These are phyloP conservation scores for Macadamia tetraphylla DNA, from an alignment of 164 flowering plant genomes.

Conservation along the genomic window DNA sequence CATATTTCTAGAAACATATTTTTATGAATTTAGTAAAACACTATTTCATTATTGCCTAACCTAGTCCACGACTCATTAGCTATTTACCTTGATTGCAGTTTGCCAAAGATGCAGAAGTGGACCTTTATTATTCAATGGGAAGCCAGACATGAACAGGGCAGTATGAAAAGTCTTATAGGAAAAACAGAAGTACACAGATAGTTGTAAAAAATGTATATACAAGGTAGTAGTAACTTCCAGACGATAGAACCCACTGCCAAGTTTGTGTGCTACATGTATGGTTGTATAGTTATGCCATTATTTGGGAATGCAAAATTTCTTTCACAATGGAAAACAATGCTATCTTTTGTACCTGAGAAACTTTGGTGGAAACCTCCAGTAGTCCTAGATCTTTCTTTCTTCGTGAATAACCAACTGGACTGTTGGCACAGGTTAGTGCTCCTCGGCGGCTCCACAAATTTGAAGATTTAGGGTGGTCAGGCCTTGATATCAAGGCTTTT, in stretches of 20 bases:
- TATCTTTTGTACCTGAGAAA: slow-evolving; percentile 34
- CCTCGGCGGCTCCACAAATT: slow-evolving; percentile 24
- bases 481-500: slow-evolving; percentile 43
- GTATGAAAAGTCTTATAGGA: too few species aligned
- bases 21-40: too few species aligned
- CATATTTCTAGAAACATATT: too few species aligned
- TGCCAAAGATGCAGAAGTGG: background rate
- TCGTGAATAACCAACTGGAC: slow-evolving; percentile 50
- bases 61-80: too few species aligned
- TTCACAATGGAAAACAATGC: background rate
- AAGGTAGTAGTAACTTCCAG: background rate
- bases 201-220: too few species aligned
- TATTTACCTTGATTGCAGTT: too few species aligned
- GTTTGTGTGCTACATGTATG: background rate
- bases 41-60: too few species aligned
- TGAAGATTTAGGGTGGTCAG: slow-evolving; percentile 20
- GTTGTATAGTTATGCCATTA: background rate
- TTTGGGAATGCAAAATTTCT: background rate
- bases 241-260: background rate
- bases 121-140: too few species aligned
- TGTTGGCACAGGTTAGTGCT: slow-evolving; percentile 45
- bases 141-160: too few species aligned
- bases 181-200: too few species aligned
- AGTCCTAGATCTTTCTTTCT: slow-evolving; percentile 54
- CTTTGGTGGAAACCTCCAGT: slow-evolving; percentile 26